Percentiles rank a stretch among this genome's conserved stretches.
Evolutionary conservation across 441 rosid species (phyloP).

Genomic region (Iberis amara): DNA sequence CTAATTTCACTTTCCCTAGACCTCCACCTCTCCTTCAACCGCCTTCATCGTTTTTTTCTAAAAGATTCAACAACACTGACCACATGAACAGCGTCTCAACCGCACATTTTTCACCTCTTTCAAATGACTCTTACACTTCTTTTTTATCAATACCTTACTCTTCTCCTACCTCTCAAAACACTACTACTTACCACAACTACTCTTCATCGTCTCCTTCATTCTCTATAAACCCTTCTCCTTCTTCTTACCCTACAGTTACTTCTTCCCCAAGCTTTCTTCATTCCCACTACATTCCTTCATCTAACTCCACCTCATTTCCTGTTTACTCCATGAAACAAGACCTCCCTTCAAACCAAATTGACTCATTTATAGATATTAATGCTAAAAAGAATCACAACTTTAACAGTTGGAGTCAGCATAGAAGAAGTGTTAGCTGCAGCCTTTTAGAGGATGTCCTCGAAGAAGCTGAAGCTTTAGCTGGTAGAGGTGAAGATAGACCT

Average conservation of each 20-base stretch:
- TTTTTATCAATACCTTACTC: conserved; percentile 25
- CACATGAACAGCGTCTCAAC: conserved; percentile 27
- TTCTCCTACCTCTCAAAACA: conserved; percentile 24
- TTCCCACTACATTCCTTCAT: conserved; percentile 29
- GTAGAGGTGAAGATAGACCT: conserved; percentile 30
- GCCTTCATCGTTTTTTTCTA: conserved; percentile 39
- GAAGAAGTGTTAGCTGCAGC: conserved; percentile 36
- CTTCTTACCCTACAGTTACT: conserved; percentile 27
- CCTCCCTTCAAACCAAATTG: conserved; percentile 72
- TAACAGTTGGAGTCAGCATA: conserved; percentile 15
- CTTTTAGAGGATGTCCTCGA: conserved; percentile 59
- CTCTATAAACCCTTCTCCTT: conserved; percentile 30
- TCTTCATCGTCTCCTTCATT: conserved; percentile 11
- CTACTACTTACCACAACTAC: conserved; percentile 24
- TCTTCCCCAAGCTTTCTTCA: conserved; percentile 32
- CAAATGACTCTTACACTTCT: conserved; percentile 28
- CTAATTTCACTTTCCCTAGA: conserved; percentile 35
- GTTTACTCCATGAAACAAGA: conserved; percentile 40
- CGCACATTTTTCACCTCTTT: conserved; percentile 36
- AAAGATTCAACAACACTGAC: conserved; percentile 29
- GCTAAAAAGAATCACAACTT: conserved; percentile 15
- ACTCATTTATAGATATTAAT: conserved; percentile 21
- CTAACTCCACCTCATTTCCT: conserved; percentile 28
- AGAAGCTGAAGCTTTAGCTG: conserved; percentile 40
- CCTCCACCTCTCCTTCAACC: conserved; percentile 50